Base-by-base conservation (phyloP, 257 asterid species). In the Salvia rosmarinus region DNA sequence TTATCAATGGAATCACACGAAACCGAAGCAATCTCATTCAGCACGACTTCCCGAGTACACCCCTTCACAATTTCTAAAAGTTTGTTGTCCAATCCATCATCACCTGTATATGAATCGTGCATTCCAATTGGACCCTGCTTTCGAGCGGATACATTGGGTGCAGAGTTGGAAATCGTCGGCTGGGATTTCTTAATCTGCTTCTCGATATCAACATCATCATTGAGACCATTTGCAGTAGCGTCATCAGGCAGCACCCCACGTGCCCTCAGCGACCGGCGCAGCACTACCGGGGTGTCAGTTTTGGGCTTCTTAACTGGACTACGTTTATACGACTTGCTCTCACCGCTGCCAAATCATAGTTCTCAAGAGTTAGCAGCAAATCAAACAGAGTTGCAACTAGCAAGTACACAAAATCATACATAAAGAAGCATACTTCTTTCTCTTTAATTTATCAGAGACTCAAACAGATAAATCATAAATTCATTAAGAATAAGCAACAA, bases 241-340 rank as follows among this genome's bases (percentile, higher is more conserved):
- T 96, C 74, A 72, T 92, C 93, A 16, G 96, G 96, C 20, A 86
- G 83, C 80, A 78, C 89, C 25, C 97, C 99, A 71, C 85, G 96
- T 44, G 88, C 73, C 84, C 99, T 87, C n/a, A 91, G 84, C 67
- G 99, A 94, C 73, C 92, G 90, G 16, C 99, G 95, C 68, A 91
- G 80, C 46, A 91, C 96, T 65, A 85, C 63, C 3, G 96, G 96
- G 34, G 70, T 50, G 64, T 85, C 90, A 7, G 72, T 51, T 82
- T 78, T 91, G 62, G 72, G 82, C 78, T 83, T 94, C 85, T 89
- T 91, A 46, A 58, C 74, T 16, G 87, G 89, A 76, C 89, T 87
- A 50, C 67, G 54, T 73, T 87, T 89, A 43, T 82, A 89, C 9
- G 93, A 80, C 76, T 87, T 90, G 50, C 64, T 75, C 76, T 80